Conservation (phyloP, 75 land plant genomes). For the Pseudotsuga menziesii region DNA sequence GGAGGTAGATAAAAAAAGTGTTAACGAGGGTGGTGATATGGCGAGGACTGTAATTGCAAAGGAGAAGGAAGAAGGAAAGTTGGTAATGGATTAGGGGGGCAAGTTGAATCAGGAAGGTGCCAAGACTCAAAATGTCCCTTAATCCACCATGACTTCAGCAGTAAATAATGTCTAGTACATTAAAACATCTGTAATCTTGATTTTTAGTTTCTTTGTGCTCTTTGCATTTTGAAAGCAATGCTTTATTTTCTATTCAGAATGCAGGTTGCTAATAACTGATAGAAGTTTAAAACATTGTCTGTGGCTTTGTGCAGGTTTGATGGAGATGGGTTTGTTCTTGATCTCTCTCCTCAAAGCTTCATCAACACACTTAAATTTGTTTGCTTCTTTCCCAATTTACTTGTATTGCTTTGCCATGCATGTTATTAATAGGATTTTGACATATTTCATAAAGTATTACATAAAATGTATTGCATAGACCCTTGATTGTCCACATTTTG, state of each 20-base stretch:
- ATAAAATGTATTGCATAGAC: too few relatives aligned
- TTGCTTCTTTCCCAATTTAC: neutral
- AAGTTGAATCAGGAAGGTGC: too few relatives aligned
- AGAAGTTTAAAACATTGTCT: neutral
- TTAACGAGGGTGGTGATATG: too few relatives aligned
- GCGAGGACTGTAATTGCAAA: too few relatives aligned
- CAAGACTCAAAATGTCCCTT: neutral
- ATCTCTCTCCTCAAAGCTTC: conserved; percentile 6
- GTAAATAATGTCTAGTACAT: neutral
- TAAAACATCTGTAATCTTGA: neutral
- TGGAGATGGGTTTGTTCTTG: conserved; percentile 7
- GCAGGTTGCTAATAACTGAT: neutral
- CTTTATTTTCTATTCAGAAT: neutral
- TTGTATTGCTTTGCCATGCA: neutral
- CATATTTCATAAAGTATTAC: neutral
- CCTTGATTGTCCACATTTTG: too few relatives aligned
- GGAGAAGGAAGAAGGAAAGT: too few relatives aligned
- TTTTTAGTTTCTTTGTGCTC: neutral
- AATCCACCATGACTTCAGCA: neutral
- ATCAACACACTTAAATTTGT: neutral
- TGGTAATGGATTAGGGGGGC: too few relatives aligned
- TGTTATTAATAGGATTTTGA: neutral
- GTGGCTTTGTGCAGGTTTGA: conserved; percentile 5
- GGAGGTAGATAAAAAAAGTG: too few relatives aligned
- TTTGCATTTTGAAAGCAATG: neutral